These are phyloP conservation scores for Verticillium nonalfalfae DNA, from an alignment of 2,329 filamentous ascomycete species.

Conservation along the genomic window DNA sequence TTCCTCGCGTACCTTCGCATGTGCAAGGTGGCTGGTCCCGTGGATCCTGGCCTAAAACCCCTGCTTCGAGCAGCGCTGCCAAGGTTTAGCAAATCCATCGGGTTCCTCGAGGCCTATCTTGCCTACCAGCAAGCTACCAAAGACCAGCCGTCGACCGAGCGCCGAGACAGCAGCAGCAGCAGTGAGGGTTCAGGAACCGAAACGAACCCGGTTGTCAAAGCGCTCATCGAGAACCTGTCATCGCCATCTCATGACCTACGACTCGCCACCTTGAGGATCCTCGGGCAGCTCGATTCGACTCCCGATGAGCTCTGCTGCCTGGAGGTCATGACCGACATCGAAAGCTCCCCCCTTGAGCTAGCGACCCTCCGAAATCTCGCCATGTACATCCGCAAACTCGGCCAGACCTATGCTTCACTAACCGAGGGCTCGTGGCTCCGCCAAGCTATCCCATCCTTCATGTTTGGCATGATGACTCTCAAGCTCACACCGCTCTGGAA, in stretches of 20 bases:
- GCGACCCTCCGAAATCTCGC: slow-evolving; percentile 71
- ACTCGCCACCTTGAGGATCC: slow-evolving; percentile 63
- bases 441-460: slow-evolving; percentile 70
- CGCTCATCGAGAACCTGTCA: slow-evolving; percentile 67
- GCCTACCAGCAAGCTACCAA: slow-evolving; percentile 41
- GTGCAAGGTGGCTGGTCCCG: slow-evolving; percentile 48
- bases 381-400: slow-evolving; percentile 79
- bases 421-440: slow-evolving; percentile 58
- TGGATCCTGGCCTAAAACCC: slow-evolving; percentile 57
- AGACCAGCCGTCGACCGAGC: slow-evolving; percentile 5
- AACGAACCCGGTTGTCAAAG: slow-evolving; percentile 54
- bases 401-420: slow-evolving; percentile 54
- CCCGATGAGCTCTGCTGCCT: slow-evolving; percentile 45
- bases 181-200: slow-evolving; percentile 37
- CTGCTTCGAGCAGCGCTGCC: slow-evolving; percentile 60
- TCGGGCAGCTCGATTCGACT: slow-evolving; percentile 53
- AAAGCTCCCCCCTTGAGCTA: slow-evolving; percentile 71
- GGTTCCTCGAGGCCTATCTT: slow-evolving; percentile 59
- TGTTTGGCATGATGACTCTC: slow-evolving; percentile 84
- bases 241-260: slow-evolving; percentile 71
- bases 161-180: slow-evolving; percentile 26
- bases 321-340: slow-evolving; percentile 67
- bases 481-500: slow-evolving; percentile 84
- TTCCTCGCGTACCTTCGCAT: slow-evolving; percentile 68
- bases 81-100: slow-evolving; percentile 56